Conservation (phyloP, 257 asterid species). For the Eustoma russellianum region DNA sequence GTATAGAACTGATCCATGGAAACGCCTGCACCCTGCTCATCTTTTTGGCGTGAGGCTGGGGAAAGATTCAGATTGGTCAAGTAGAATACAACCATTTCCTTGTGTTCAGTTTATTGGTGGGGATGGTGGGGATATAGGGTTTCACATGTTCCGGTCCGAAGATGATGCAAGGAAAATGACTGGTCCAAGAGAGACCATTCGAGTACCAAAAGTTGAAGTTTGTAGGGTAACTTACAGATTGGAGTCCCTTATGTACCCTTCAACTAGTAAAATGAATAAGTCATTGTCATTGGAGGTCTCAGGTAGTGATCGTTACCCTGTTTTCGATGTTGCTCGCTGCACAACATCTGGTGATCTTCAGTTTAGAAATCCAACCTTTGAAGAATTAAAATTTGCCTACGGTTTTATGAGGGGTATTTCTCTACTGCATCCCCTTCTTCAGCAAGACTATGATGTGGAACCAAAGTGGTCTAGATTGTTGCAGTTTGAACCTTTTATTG, state of each 20-base stretch:
- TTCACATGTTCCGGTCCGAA: conserved; percentile 38
- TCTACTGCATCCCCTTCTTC: conserved; percentile 45
- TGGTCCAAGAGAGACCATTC: conserved; percentile 38
- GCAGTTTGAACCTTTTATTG: conserved; percentile 34
- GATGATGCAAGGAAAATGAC: conserved; percentile 40
- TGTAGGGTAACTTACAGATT: conserved; percentile 42
- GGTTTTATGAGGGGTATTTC: conserved; percentile 25
- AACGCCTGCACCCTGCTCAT: conserved; percentile 40
- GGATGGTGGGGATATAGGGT: conserved; percentile 50
- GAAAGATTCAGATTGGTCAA: conserved; percentile 41
- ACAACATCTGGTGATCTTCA: conserved; percentile 23
- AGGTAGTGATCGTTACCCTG: conserved; percentile 43
- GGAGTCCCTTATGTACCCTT: conserved; percentile 31
- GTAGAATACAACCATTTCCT: conserved; percentile 36
- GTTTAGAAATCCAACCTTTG: conserved; percentile 41
- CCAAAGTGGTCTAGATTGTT: conserved; percentile 28
- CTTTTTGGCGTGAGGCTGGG: conserved; percentile 40
- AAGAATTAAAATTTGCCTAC: conserved; percentile 45
- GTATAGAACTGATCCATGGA: conserved; percentile 55
- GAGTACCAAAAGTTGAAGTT: conserved; percentile 36
- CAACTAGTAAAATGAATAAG: conserved; percentile 26
- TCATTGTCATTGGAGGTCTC: conserved; percentile 35
- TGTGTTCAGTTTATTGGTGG: conserved; percentile 51
- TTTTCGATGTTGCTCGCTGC: conserved; percentile 40
- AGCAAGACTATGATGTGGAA: conserved; percentile 23